phyloP scores from a whole-genome alignment of 768 basidiomycete genomes.

The Sutorius australiensis region DNA sequence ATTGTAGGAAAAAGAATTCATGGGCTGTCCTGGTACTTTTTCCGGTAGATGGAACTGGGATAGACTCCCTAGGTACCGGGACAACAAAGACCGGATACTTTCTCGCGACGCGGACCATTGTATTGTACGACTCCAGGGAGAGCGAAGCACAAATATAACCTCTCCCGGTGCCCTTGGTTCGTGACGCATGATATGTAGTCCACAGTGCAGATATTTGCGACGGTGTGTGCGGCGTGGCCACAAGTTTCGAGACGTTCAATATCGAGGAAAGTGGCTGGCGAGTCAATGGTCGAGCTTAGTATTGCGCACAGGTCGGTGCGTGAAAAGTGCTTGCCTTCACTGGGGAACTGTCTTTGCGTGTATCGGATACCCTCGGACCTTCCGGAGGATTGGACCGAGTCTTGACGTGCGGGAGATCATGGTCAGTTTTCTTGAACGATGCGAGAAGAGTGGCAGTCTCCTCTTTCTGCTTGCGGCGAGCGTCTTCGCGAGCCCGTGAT shows the following conservation, averaged over 20 bases:
- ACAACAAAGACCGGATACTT: constrained; percentile 78
- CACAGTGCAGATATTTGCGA: constrained; percentile 79
- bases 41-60: constrained; percentile 23
- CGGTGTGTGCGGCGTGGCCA: constrained; percentile 63
- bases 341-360: constrained; percentile 63
- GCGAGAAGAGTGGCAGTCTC: constrained; percentile 15
- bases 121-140: constrained; percentile 65
- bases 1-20: constrained; percentile 86
- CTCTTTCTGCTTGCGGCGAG: constrained; percentile 31
- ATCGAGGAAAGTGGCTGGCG: constrained; percentile 74
- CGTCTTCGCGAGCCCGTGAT: constrained; percentile 25
- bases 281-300: not conserved
- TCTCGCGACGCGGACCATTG: constrained; percentile 60
- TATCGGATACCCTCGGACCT: constrained; percentile 7
- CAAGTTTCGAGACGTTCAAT: constrained; percentile 68
- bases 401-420: constrained; percentile 5
- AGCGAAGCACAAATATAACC: constrained; percentile 84
- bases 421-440: constrained; percentile 12
- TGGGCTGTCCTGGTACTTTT: constrained; percentile 43
- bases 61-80: constrained; percentile 61
- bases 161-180: constrained; percentile 74
- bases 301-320: not conserved
- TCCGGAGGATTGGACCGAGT: constrained; percentile 2
- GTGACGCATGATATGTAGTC: constrained; percentile 84
- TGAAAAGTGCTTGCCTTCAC: constrained; percentile 46